Percentiles rank a stretch among this genome's conserved stretches.
Conservation (phyloP, 129 eudicot species). For the Flaveria sonorensis region DNA sequence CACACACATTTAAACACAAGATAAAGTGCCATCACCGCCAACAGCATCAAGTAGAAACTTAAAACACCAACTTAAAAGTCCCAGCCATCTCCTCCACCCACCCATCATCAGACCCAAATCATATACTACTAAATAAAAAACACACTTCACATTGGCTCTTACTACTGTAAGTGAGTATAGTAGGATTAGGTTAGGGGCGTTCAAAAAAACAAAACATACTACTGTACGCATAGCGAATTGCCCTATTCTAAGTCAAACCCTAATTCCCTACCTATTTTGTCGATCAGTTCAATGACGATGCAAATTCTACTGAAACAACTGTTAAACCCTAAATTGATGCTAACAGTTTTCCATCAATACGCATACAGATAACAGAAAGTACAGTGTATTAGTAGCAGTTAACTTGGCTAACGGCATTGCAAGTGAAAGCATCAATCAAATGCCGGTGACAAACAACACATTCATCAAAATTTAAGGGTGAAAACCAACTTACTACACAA, state of each 20-base stretch:
- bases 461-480: not conserved
- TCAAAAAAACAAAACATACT: not conserved
- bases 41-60: not conserved
- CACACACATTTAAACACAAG: not conserved
- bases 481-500: not conserved
- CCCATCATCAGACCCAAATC: too few species aligned
- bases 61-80: not conserved
- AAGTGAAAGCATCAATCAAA: conserved; percentile 21
- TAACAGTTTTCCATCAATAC: not conserved
- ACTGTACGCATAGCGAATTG: not conserved
- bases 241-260: not conserved
- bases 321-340: conserved; percentile 25
- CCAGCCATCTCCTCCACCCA: too few species aligned
- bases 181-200: too few species aligned
- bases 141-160: too few species aligned
- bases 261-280: not conserved
- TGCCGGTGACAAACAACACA: conserved; percentile 12
- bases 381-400: not conserved
- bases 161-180: not conserved
- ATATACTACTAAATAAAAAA: too few species aligned
- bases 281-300: not conserved
- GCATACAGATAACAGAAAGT: not conserved
- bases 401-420: conserved; percentile 29
- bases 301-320: conserved; percentile 21
- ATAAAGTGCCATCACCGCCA: not conserved